Percentiles rank a stretch among this genome's conserved stretches.
Evolutionary conservation across 2,329 filamentous ascomycete genomes (phyloP).

Genomic region (Purpureocillium takamizusanense): DNA sequence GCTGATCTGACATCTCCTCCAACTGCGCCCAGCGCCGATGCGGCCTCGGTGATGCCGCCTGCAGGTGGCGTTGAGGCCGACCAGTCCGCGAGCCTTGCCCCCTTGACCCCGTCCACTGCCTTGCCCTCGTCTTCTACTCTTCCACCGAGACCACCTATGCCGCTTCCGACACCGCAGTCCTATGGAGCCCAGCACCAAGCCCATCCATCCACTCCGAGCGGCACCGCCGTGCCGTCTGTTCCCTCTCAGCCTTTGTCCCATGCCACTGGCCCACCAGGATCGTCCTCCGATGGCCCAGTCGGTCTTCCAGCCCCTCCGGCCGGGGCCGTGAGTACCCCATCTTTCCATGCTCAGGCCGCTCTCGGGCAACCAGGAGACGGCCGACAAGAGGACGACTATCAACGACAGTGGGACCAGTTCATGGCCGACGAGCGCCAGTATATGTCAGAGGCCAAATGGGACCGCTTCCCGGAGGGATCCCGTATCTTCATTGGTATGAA

Average conservation of each 20-base stretch:
- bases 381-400: conserved; percentile 36
- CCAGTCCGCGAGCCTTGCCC: conserved; percentile 16
- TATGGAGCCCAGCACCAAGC: conserved; percentile 28
- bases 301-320: conserved; percentile 19
- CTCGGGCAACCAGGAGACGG: conserved; percentile 18
- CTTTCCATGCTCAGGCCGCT: conserved; percentile 19
- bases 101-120: conserved; percentile 20
- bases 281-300: conserved; percentile 20
- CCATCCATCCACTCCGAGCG: conserved; percentile 17
- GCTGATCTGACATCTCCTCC: conserved; percentile 29
- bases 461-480: conserved; percentile 68
- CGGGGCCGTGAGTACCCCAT: conserved; percentile 20
- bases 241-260: conserved; percentile 24
- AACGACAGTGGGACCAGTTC: conserved; percentile 64
- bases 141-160: conserved; percentile 35
- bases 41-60: conserved; percentile 10
- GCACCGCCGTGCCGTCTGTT: conserved; percentile 17
- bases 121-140: conserved; percentile 32
- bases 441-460: conserved; percentile 72
- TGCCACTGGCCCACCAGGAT: conserved; percentile 20
- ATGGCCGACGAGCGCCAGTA: conserved; percentile 64
- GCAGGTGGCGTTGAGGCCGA: conserved; percentile 15
- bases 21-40: conserved; percentile 19
- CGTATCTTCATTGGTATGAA: conserved; percentile 70
- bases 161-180: conserved; percentile 26